Evolutionary conservation across 75 land plant species (phyloP).

Genomic region (Sequoia sempervirens): DNA sequence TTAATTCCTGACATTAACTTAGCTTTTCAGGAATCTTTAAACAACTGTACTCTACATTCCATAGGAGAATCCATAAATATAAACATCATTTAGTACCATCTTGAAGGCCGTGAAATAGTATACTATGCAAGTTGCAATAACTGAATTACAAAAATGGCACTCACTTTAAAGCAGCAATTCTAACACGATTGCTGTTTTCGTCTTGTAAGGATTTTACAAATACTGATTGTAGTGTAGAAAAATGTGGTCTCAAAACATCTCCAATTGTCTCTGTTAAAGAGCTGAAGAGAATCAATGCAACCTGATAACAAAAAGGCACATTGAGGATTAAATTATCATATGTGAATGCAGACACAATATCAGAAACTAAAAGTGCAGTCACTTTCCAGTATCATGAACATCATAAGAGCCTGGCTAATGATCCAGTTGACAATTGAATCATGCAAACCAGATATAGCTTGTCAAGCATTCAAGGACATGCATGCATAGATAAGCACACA

Average conservation of each 20-base stretch:
- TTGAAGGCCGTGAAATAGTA: background rate
- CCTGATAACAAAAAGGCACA: slow-evolving; percentile 40
- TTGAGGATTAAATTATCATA: background rate
- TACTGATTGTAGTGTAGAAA: slow-evolving; percentile 72
- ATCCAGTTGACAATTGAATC: background rate
- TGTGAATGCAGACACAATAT: background rate
- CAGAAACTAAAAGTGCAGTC: background rate
- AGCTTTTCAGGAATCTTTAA: background rate
- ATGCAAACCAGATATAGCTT: background rate
- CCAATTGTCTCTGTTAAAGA: slow-evolving; percentile 97
- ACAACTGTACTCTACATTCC: background rate
- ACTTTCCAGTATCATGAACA: background rate
- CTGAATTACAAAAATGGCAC: background rate
- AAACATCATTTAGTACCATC: background rate
- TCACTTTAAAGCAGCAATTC: slow-evolving; percentile 95
- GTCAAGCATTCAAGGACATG: background rate
- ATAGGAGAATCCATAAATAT: background rate
- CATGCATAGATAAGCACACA: background rate
- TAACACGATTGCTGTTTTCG: slow-evolving; percentile 80
- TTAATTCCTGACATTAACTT: background rate
- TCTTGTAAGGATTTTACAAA: slow-evolving; percentile 86
- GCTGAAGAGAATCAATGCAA: slow-evolving; percentile 93
- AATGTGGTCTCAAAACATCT: slow-evolving; percentile 67
- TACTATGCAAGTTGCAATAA: background rate
- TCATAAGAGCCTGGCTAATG: background rate